Base-by-base conservation (phyloP, 129 eudicot species). In the Ambrosia artemisiifolia region DNA sequence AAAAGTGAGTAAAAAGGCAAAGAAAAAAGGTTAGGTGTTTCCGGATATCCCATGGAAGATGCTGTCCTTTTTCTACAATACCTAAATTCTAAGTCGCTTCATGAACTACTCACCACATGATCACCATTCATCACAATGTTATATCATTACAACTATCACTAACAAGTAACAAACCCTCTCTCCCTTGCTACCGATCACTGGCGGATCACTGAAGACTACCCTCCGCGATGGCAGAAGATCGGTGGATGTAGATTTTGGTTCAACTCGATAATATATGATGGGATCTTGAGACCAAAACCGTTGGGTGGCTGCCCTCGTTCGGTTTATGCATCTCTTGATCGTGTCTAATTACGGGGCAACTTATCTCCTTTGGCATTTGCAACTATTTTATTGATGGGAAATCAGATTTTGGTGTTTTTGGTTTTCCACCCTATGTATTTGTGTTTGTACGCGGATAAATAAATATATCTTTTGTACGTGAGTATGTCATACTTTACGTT, bases 11-110 rank as follows among this genome's bases (percentile, higher is more conserved):
- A 42, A 76, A 69, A 61, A 19, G 63, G 74, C 17, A 68, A 7
- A 35, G 3, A 13, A 76, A 76, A 68, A 76, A 68, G 67, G 10
- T 69, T 3, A 19, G 42, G 61, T 76, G 65, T 48, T 46, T 14
- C 70, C 13, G 81, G 81, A 77, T 77, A 77, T 77, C 76, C 81
- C 33, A 60, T 77, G 56, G 71, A 77, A 77, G 81, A 77, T 77
- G 71, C 81, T 69, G 61, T 59, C 43, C 19, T 77, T 77, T 76
- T 60, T n/a, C 44, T 59, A 62, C 75, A 76, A 13, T 49, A 76
- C 80, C 80, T 69, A 68, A 76, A 56, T 56, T 76, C 13, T 69
- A 50, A 36, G 28, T 50, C 43, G 44, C 44, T 40, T 40, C 44
- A 40, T 40, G 2, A 40, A 76, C 44, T 40, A 2, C 44, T 10